These are phyloP conservation scores for Paraglomus occultum DNA, from an alignment of 192 early-diverging fungal genomes.

Conservation along the genomic window DNA sequence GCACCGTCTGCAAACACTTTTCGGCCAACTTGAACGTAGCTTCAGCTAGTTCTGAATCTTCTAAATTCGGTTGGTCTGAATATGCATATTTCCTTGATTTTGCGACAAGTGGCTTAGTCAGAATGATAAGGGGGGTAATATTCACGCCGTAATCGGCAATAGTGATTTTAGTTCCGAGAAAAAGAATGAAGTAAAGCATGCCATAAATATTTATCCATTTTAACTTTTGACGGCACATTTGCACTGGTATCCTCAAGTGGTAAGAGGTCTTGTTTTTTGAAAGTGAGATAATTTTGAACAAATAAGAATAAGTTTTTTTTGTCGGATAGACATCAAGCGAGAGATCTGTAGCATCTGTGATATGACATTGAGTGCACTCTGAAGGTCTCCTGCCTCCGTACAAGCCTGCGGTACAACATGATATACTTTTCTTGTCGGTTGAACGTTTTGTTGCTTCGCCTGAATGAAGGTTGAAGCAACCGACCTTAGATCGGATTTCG, in stretches of 20 bases:
- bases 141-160: not conserved
- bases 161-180: not conserved
- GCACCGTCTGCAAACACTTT: not conserved
- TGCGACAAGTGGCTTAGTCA: conserved; percentile 6
- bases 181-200: not conserved
- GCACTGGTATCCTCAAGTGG: not conserved
- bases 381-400: not conserved
- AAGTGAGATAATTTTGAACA: not conserved
- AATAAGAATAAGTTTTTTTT: conserved; percentile 5
- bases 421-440: conserved; percentile 13
- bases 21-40: not conserved
- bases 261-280: not conserved
- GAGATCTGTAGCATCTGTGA: not conserved
- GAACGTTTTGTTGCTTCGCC: conserved; percentile 5
- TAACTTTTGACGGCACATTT: not conserved
- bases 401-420: not conserved
- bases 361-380: conserved; percentile 10
- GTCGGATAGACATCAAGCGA: not conserved
- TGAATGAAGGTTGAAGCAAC: not conserved
- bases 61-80: too few relatives aligned
- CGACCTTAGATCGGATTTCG: not conserved
- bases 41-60: not conserved
- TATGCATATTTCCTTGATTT: not conserved
- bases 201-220: conserved; percentile 10
- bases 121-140: not conserved